A percentile compares a stretch with the other conserved stretches of the same genome.
Evolutionary conservation across 2,329 filamentous ascomycete species (phyloP).

Genomic region (Dothistroma septosporum): DNA sequence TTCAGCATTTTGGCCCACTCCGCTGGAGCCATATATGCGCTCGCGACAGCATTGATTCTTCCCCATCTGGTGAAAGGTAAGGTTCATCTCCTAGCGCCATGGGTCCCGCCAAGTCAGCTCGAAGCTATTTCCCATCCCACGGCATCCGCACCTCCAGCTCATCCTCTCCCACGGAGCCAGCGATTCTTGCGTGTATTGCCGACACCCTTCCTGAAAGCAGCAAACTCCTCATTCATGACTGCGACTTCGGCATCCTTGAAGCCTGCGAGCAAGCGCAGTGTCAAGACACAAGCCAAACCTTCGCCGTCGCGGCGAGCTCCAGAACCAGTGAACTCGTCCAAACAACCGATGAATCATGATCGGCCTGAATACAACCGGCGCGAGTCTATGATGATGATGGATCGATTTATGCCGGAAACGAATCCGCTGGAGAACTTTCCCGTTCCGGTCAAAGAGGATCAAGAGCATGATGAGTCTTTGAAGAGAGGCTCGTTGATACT

Average conservation of each 20-base stretch:
- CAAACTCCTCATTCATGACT: slow-evolving; percentile 92
- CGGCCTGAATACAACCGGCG: slow-evolving; percentile 36
- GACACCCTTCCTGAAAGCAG: slow-evolving; percentile 84
- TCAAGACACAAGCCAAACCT: slow-evolving; percentile 14
- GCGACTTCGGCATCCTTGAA: slow-evolving; percentile 63
- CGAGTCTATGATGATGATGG: slow-evolving; percentile 48
- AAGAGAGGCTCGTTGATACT: slow-evolving; percentile 27
- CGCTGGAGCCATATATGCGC: slow-evolving; percentile 93
- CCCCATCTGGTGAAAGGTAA: slow-evolving; percentile 91
- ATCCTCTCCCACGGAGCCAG: slow-evolving; percentile 86
- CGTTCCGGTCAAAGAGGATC: slow-evolving; percentile 23
- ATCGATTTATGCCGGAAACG: slow-evolving; percentile 43
- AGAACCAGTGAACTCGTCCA: slow-evolving; percentile 14
- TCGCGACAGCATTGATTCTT: slow-evolving; percentile 91
- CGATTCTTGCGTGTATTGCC: slow-evolving; percentile 85
- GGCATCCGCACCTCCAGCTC: slow-evolving; percentile 62
- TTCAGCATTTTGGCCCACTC: slow-evolving; percentile 96
- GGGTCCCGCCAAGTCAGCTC: slow-evolving; percentile 95
- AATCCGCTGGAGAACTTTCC: slow-evolving; percentile 32
- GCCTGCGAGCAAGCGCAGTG: slow-evolving; percentile 30
- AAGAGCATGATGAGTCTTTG: slow-evolving; percentile 22
- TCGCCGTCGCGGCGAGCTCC: slow-evolving; percentile 13
- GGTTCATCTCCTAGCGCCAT: slow-evolving; percentile 89
- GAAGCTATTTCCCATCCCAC: slow-evolving; percentile 58
- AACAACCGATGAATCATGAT: slow-evolving; percentile 25